phyloP scores from a whole-genome alignment of 1,139 yeast species.

The Meyerozyma athensensis region DNA sequence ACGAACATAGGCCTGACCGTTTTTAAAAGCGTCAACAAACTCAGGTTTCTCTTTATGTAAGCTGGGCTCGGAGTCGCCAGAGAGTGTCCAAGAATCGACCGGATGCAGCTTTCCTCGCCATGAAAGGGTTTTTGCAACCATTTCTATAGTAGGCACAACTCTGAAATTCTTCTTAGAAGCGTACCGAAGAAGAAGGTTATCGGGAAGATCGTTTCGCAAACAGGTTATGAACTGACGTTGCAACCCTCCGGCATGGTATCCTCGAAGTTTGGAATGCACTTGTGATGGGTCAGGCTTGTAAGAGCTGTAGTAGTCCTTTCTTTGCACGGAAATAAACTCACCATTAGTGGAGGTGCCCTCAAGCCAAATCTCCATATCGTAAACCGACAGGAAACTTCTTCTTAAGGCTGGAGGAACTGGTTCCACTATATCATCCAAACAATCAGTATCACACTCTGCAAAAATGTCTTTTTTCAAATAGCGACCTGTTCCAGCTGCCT shows the following conservation, averaged over 20 bases:
- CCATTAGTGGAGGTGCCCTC: slow-evolving; percentile 2
- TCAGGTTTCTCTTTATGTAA: slow-evolving; percentile 28
- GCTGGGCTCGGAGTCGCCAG: slow-evolving; percentile 51
- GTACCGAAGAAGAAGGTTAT: slow-evolving; percentile 61
- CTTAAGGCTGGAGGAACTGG: background rate
- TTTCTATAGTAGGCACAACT: slow-evolving; percentile 53
- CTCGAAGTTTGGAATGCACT: background rate
- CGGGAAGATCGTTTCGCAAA: slow-evolving; percentile 62
- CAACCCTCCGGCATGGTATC: background rate
- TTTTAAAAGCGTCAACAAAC: slow-evolving; percentile 44
- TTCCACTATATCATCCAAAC: slow-evolving; percentile 1
- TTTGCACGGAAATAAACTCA: background rate
- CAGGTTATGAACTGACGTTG: background rate
- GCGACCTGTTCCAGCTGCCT: background rate
- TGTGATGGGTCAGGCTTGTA: background rate
- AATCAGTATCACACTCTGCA: background rate
- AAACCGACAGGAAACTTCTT: background rate
- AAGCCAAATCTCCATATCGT: slow-evolving; percentile 1
- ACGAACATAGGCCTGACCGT: slow-evolving; percentile 59
- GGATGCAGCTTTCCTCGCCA: slow-evolving; percentile 62
- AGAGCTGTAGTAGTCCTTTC: background rate
- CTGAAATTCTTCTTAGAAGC: slow-evolving; percentile 74
- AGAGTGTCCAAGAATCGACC: slow-evolving; percentile 52
- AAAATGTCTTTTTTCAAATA: background rate
- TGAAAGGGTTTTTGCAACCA: slow-evolving; percentile 60